These are phyloP conservation scores for Botrytis deweyae DNA, from an alignment of 2,329 filamentous ascomycete genomes.

Conservation along the genomic window DNA sequence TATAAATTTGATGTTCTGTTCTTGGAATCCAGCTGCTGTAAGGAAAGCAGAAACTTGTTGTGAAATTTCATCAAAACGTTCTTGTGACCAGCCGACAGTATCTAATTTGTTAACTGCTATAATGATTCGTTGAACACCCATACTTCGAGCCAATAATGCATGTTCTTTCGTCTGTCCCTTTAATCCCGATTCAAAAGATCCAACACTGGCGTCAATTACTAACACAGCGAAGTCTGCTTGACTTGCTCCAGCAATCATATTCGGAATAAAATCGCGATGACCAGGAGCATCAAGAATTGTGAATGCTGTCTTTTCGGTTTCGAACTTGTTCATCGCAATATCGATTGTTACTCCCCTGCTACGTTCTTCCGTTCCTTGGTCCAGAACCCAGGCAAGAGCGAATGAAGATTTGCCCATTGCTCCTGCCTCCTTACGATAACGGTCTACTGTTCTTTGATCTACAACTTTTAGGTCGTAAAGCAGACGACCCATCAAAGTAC, in stretches of 20 bases:
- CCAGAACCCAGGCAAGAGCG: conserved; percentile 94
- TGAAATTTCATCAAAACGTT: conserved; percentile 80
- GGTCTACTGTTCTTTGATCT: conserved; percentile 83
- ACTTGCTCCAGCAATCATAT: conserved; percentile 96
- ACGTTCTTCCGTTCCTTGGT: conserved; percentile 86
- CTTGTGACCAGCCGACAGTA: conserved; percentile 76
- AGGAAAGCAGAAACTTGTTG: conserved; percentile 83
- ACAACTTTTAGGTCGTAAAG: conserved; percentile 86
- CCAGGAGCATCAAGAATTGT: conserved; percentile 95
- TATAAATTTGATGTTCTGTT: conserved; percentile 80
- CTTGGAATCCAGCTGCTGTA: conserved; percentile 74
- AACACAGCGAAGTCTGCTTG: conserved; percentile 95
- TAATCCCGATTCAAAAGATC: conserved; percentile 89
- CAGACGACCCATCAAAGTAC: conserved; percentile 94
- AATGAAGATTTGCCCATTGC: conserved; percentile 94
- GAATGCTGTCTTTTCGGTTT: conserved; percentile 81
- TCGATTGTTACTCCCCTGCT: conserved; percentile 92
- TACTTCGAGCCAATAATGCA: conserved; percentile 81
- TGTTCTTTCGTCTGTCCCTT: conserved; percentile 95
- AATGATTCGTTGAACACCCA: conserved; percentile 84
- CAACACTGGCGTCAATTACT: conserved; percentile 86
- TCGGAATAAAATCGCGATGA: conserved; percentile 93
- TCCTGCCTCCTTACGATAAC: conserved; percentile 83
- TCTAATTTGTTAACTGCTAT: conserved; percentile 97
- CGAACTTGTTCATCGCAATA: conserved; percentile 91